Percentiles rank a stretch among this genome's conserved stretches.
Evolutionary conservation across 768 basidiomycete species (phyloP).

Genomic region (Fistulinella prunicolor): DNA sequence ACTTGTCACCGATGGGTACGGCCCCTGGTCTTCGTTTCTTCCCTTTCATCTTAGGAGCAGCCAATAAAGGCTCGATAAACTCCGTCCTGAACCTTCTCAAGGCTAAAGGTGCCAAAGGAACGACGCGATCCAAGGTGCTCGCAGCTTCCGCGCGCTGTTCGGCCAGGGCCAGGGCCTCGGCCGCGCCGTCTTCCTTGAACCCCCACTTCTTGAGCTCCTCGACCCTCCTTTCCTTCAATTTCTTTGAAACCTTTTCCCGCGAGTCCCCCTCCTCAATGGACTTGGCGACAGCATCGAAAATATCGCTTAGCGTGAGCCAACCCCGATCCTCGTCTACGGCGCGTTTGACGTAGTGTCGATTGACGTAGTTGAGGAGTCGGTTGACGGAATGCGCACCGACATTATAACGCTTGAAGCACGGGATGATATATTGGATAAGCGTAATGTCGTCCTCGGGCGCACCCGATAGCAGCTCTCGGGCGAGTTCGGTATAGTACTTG

Average conservation of each 20-base stretch:
- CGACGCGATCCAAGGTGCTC: constrained; percentile 62
- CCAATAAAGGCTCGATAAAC: constrained; percentile 65
- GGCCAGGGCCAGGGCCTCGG: constrained; percentile 49
- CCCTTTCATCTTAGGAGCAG: constrained; percentile 60
- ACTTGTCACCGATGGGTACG: constrained; percentile 37
- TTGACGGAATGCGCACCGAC: constrained; percentile 65
- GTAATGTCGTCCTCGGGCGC: constrained; percentile 63
- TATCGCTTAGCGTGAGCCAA: constrained; percentile 68
- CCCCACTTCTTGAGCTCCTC: constrained; percentile 76
- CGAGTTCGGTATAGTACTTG: constrained; percentile 61
- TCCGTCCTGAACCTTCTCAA: constrained; percentile 71
- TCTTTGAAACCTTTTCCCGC: constrained; percentile 58
- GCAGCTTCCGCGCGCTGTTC: constrained; percentile 76
- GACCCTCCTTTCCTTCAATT: constrained; percentile 53
- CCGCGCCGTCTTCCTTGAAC: constrained; percentile 48
- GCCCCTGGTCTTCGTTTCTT: constrained; percentile 49
- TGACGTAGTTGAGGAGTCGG: constrained; percentile 72
- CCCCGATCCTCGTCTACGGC: constrained; percentile 76
- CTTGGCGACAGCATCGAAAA: constrained; percentile 58
- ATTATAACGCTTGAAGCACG: constrained; percentile 68
- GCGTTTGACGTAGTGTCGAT: constrained; percentile 70
- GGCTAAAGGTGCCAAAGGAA: constrained; percentile 62
- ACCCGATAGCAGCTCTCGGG: constrained; percentile 59
- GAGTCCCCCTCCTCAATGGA: constrained; percentile 49
- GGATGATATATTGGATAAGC: constrained; percentile 67